Conservation (phyloP, 164 flowering plant genomes). For the Dillenia turbinata region DNA sequence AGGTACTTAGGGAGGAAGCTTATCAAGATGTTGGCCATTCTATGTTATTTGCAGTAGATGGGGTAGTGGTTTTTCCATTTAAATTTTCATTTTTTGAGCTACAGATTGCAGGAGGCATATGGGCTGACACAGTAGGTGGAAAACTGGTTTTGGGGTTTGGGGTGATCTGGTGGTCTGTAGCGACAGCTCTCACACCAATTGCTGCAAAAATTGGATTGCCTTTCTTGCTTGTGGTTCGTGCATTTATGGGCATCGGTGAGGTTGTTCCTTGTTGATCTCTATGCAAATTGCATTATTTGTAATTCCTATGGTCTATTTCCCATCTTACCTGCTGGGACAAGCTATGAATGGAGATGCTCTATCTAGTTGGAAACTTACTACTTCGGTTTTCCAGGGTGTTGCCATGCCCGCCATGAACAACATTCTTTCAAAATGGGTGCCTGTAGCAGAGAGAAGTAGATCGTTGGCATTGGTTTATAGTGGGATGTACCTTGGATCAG, state of each 20-base stretch:
- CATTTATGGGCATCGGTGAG: constrained; percentile 98
- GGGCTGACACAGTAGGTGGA: constrained; percentile 98
- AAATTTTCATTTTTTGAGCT: background rate
- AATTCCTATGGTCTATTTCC: too few species aligned
- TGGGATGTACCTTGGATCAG: constrained; percentile 99
- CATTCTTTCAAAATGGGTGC: constrained; percentile 92
- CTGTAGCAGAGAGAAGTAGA: constrained; percentile 93
- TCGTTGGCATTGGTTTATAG: constrained; percentile 93
- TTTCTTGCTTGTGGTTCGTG: constrained; percentile 81
- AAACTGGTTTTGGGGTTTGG: constrained; percentile 85
- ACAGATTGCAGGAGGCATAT: constrained; percentile 97
- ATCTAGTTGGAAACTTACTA: too few species aligned
- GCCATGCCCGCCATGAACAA: constrained; percentile 99
- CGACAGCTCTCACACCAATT: constrained; percentile 82
- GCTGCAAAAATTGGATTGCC: constrained; percentile 95
- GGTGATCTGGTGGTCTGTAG: constrained; percentile 98
- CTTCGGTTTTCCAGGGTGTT: constrained; percentile 67
- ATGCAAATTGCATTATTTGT: too few species aligned
- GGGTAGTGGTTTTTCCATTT: too few species aligned
- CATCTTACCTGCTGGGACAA: too few species aligned
- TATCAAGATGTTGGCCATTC: too few species aligned
- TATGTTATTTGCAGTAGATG: too few species aligned
- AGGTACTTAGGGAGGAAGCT: constrained; percentile 32
- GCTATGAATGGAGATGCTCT: too few species aligned
- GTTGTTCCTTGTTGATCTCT: constrained; percentile 31